Evolutionary conservation across 148 eudicot genomes (phyloP).

Genomic region (Chenopodium berlandieri): DNA sequence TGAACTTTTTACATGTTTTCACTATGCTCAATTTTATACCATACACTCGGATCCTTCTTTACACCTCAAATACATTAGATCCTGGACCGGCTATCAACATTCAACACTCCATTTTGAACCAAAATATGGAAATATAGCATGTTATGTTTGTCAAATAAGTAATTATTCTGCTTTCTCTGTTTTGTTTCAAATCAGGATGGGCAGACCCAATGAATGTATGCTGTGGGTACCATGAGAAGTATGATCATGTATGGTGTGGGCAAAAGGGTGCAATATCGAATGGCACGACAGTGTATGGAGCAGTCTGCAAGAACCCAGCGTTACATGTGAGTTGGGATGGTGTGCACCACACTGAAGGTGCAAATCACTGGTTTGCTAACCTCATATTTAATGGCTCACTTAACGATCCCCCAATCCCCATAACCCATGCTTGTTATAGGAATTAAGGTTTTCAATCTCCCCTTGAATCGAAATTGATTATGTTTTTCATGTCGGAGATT

Average conservation of each 20-base stretch:
- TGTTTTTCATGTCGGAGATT: neutral
- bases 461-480: neutral
- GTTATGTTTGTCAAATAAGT: conserved; percentile 1
- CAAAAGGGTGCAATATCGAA: conserved; percentile 38
- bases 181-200: conserved; percentile 43
- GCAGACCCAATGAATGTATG: conserved; percentile 51
- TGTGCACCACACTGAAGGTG: conserved; percentile 74
- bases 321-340: conserved; percentile 70
- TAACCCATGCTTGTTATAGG: conserved; percentile 52
- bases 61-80: too few relatives aligned
- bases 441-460: conserved; percentile 4
- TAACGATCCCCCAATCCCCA: conserved; percentile 57
- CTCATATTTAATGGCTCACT: conserved; percentile 55
- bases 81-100: too few relatives aligned
- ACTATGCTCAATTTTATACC: too few relatives aligned
- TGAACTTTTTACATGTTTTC: too few relatives aligned
- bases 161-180: neutral
- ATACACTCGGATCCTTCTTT: too few relatives aligned
- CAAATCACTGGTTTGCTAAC: conserved; percentile 67
- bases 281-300: conserved; percentile 52
- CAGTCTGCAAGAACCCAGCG: conserved; percentile 54
- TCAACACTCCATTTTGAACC: too few relatives aligned
- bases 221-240: conserved; percentile 61
- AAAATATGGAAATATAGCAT: too few relatives aligned
- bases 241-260: conserved; percentile 61